Evolutionary conservation across 148 eudicot genomes (phyloP).

Genomic region (Camellia japonica): DNA sequence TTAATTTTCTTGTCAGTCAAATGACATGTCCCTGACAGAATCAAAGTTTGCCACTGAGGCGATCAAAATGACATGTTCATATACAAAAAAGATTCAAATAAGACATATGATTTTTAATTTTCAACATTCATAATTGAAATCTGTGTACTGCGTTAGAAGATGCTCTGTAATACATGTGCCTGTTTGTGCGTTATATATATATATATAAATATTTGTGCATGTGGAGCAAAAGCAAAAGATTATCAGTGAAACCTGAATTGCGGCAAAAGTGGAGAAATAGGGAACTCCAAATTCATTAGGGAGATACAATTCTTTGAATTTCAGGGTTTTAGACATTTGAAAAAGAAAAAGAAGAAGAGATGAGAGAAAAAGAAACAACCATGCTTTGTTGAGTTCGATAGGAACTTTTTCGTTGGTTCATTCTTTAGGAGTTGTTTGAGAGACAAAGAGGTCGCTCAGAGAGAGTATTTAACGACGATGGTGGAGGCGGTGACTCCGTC

Average conservation of each 20-base stretch:
- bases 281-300: not conserved
- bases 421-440: not conserved
- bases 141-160: not conserved
- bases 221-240: no score
- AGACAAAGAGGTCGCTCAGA: not conserved
- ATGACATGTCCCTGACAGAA: conserved; percentile 8
- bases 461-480: not conserved
- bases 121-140: no score
- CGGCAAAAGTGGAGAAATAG: not conserved
- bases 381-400: not conserved
- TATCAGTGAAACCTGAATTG: not conserved
- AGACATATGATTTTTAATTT: not conserved
- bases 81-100: not conserved
- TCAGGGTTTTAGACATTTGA: not conserved
- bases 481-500: not conserved
- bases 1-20: not conserved
- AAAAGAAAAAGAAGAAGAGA: not conserved
- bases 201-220: no score
- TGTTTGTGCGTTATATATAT: no score
- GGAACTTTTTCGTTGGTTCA: not conserved
- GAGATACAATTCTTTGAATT: not conserved
- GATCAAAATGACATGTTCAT: not conserved
- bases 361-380: not conserved
- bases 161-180: not conserved
- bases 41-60: not conserved